Percentiles rank a stretch among this genome's conserved stretches.
These are phyloP conservation scores for Ophiocordyceps sinensis DNA, from an alignment of 2,329 filamentous ascomycete genomes.

Conservation along the genomic window DNA sequence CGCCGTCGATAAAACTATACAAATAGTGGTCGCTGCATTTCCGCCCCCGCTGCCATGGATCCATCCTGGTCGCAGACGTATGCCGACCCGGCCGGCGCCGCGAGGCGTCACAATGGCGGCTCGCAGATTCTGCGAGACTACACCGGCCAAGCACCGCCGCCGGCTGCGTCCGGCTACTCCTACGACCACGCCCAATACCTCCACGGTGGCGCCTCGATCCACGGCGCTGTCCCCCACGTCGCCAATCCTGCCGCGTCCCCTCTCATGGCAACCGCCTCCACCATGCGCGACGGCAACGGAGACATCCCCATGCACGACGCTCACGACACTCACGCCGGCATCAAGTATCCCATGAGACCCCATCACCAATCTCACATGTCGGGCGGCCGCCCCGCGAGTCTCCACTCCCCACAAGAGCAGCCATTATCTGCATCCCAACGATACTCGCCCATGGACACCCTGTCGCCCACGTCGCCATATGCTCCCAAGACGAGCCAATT, in stretches of 20 bases:
- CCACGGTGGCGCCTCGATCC: slow-evolving; percentile 26
- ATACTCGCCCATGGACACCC: slow-evolving; percentile 89
- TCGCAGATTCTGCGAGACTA: slow-evolving; percentile 33
- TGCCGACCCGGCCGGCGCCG: slow-evolving; percentile 46
- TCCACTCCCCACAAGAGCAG: slow-evolving; percentile 50
- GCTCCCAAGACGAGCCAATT: slow-evolving; percentile 47
- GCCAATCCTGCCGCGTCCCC: slow-evolving; percentile 39
- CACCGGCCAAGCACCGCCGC: slow-evolving; percentile 19
- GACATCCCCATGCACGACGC: slow-evolving; percentile 80
- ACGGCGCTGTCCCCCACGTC: slow-evolving; percentile 21
- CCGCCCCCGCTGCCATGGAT: slow-evolving; percentile 28
- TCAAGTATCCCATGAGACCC: slow-evolving; percentile 74
- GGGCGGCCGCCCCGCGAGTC: slow-evolving; percentile 36
- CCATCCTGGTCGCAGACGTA: slow-evolving; percentile 54
- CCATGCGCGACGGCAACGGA: slow-evolving; percentile 56
- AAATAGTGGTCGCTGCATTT: slow-evolving; percentile 3
- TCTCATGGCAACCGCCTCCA: slow-evolving; percentile 35
- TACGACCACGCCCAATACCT: slow-evolving; percentile 55
- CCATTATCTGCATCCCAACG: slow-evolving; percentile 74
- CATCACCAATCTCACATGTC: slow-evolving; percentile 62
- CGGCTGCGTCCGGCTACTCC: slow-evolving; percentile 18
- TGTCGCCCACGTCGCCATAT: slow-evolving; percentile 72
- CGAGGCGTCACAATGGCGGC: slow-evolving; percentile 48
- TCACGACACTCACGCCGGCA: slow-evolving; percentile 66
- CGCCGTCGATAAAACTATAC: background rate